phyloP scores from a whole-genome alignment of 257 asterid genomes.

The Nicotiana attenuata region DNA sequence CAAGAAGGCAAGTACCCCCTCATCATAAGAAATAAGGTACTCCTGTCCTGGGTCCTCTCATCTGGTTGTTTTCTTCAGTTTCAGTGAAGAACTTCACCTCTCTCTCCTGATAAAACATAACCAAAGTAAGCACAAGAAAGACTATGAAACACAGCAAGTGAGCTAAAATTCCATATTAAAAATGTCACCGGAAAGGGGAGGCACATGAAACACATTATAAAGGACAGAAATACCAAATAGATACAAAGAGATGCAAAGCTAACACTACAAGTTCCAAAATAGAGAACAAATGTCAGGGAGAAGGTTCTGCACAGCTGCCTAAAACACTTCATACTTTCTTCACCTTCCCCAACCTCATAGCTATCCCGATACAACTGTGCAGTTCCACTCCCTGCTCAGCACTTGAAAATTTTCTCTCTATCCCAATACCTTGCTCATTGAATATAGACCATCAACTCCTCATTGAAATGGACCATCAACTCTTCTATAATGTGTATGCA shows the following conservation, averaged over 20 bases:
- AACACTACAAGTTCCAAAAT: neutral
- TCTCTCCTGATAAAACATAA: slow-evolving; percentile 57
- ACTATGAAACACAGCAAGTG: neutral
- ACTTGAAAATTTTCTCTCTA: neutral
- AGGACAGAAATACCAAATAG: neutral
- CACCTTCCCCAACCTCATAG: neutral
- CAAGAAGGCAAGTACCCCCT: slow-evolving; percentile 10
- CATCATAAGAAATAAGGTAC: slow-evolving; percentile 92
- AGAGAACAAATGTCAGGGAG: neutral
- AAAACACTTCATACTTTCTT: neutral
- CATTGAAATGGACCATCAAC: neutral
- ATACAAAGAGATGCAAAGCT: neutral
- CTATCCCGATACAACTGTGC: neutral
- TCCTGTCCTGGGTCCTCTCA: slow-evolving; percentile 99
- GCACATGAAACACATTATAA: neutral
- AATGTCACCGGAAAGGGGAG: neutral
- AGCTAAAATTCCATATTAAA: neutral
- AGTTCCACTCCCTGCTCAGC: neutral
- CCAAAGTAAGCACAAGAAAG: neutral
- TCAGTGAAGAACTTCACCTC: slow-evolving; percentile 98
- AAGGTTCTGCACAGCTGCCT: neutral
- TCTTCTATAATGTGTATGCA: neutral
- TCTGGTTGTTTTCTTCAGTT: slow-evolving; percentile 97
- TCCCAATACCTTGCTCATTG: neutral
- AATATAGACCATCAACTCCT: neutral